Evolutionary conservation across 208 protist genomes (phyloP).

Genomic region (Trypanosoma cruzi): DNA sequence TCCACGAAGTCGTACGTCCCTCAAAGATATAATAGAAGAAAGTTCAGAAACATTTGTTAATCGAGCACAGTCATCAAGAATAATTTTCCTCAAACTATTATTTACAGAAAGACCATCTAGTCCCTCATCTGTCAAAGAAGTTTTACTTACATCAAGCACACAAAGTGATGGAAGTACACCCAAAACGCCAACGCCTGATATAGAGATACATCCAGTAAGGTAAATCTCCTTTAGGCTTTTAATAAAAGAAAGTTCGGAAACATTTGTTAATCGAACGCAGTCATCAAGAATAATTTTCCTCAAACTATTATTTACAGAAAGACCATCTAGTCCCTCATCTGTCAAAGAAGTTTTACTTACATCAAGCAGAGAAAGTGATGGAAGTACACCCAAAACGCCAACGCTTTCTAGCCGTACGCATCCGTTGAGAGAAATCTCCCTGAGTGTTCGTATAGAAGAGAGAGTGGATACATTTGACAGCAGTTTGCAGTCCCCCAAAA

Average conservation of each 20-base stretch:
- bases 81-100: no score
- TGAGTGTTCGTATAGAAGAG: slow-evolving; percentile 4
- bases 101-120: no score
- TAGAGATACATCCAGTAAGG: background rate
- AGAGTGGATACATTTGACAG: slow-evolving; percentile 4
- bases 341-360: no score
- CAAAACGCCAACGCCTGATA: background rate
- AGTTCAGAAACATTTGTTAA: slow-evolving; percentile 1
- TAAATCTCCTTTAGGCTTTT: slow-evolving; percentile 5
- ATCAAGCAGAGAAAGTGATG: background rate
- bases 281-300: no score
- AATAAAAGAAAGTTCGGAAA: slow-evolving; percentile 2
- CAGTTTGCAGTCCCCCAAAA: background rate
- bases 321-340: no score
- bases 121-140: no score
- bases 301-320: no score
- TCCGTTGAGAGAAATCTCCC: background rate
- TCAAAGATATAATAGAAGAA: slow-evolving; percentile 6
- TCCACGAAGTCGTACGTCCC: background rate
- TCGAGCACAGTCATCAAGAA: no score
- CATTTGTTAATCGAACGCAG: no score
- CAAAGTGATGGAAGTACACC: background rate
- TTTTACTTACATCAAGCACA: slow-evolving; percentile 5
- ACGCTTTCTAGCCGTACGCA: slow-evolving; percentile 1
- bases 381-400: slow-evolving; percentile 4